Evolutionary conservation across 78 protist species (phyloP), one percentile per base, ranked within the genome.

Genomic region (Cavenderia fasciculata): DNA sequence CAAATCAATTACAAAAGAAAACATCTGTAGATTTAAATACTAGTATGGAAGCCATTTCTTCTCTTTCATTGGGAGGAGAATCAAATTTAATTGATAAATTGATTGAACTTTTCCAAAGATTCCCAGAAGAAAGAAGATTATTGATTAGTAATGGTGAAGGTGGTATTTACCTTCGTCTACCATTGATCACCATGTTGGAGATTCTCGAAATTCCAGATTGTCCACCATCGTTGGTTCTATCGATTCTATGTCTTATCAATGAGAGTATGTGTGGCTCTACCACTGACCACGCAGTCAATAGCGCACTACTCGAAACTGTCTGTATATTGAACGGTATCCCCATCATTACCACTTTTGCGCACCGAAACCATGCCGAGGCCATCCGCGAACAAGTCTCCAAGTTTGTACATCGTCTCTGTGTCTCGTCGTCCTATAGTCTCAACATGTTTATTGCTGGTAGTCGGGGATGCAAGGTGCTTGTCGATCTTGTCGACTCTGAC

Each of bases 391-490:
- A 82, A 18, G 90, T 82, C 19, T 47, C 68, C 1, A 65, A 40
- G 31, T 82, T 82, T 34, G 90, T 82, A n/a, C 31, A 68, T 0
- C 47, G 52, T 14, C 38, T 82, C 23, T 82, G 90, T 68, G 18
- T 40, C 0, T 31, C 47, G 25, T 82, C 90, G 5, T 52, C 79
- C 33, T 68, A 68, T 8, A 44, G 65, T 34, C 61, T 82, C 23
- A 82, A 82, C 44, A 82, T 82, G 90, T 82, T 82, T 59, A 82
- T 82, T 16, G 61, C 90, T 1, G 90, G 90, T 25, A 56, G 72
- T 33, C 59, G 90, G 11, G 90, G 90, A 49, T 82, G 90, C 33
- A 65, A 33, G 23, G 90, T 82, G 14, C 40, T 82, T 33, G 90
- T 82, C 0, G 90, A 82, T n/a, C 78, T 82, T 0, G 59, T 82